Percentiles rank a stretch among this genome's conserved stretches.
Evolutionary conservation across 495 filamentous ascomycete genomes (phyloP).

Genomic region (Pyrenula aspistea): DNA sequence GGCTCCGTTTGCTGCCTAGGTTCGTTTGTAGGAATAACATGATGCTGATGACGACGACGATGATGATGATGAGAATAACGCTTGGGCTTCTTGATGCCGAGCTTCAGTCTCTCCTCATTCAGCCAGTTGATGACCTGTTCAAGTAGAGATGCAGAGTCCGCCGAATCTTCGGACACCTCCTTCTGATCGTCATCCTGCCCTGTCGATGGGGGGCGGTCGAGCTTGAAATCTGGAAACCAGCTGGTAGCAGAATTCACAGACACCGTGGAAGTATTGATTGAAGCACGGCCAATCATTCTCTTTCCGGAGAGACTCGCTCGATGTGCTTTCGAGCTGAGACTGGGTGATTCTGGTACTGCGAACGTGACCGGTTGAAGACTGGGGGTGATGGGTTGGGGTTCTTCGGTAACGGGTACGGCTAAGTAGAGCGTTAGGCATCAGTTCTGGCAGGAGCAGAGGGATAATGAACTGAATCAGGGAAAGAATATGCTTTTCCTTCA

Average conservation of each 20-base stretch:
- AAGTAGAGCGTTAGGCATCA: background rate
- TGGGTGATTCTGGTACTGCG: background rate
- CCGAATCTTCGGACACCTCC: background rate
- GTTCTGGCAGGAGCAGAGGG: too few species aligned
- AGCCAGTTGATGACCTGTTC: conserved; percentile 72
- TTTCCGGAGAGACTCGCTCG: background rate
- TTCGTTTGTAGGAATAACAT: conserved; percentile 11
- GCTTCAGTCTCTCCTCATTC: conserved; percentile 59
- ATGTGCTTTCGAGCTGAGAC: background rate
- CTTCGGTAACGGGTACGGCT: background rate
- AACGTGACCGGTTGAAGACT: background rate
- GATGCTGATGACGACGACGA: conserved; percentile 3
- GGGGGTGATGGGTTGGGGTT: background rate
- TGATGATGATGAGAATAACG: conserved; percentile 5
- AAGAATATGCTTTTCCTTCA: too few species aligned
- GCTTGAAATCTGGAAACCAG: background rate
- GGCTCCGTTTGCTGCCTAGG: conserved; percentile 6
- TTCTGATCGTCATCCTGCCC: background rate
- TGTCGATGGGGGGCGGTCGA: background rate
- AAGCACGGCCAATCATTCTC: background rate
- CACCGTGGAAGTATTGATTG: background rate
- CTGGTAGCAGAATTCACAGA: background rate
- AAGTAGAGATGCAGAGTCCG: conserved; percentile 31
- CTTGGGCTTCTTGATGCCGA: conserved; percentile 35
- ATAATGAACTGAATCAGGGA: too few species aligned